Evolutionary conservation across 768 basidiomycete genomes (phyloP), one percentile per base, ranked within the genome.

Genomic region (Harrya chromipes): DNA sequence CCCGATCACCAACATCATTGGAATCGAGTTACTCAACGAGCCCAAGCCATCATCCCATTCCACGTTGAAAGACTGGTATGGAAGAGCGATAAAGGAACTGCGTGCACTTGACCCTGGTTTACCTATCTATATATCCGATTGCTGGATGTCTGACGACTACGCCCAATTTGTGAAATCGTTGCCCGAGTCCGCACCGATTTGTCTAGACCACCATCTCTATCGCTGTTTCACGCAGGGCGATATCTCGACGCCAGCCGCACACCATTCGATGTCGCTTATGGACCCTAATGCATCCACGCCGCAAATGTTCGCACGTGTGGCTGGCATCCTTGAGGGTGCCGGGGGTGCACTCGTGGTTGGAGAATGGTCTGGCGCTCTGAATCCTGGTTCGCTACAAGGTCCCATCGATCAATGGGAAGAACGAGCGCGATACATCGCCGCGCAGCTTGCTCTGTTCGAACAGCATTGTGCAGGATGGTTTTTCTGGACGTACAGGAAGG

Each of bases 401-500:
- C 69, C 65, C 37, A 64, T 66, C 8, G 61, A 77, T 52, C 70
- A 77, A 52, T 70, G 72, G 38, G 61, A 66, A 35, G 74, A 76
- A 49, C 64, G 75, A 37, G 55, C 74, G 9, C 69, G 63, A 13
- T 92, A 80, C 50, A 72, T 85, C 4, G 62, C 72, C 16, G 84
- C 88, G 4, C 82, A 93, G 64, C 67, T 90, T 41, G 76, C 73
- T 17, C 57, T 87, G 34, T 91, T 79, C 52, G 87, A 90, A 49
- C 63, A 67, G 40, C 56, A 68, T 31, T 85, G 87, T 50, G 81
- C 78, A 0, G 90, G 90, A 5, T 87, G 80, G 78, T 92, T 84
- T 70, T 92, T 87, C 63, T 90, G 90, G 90, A 90, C 87, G 33
- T 85, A 82, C 61, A 90, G 83, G 72, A 89, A 90, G 65, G 76